phyloP scores from a whole-genome alignment of 352 stramenopile species.

The Phytophthora vignae region DNA sequence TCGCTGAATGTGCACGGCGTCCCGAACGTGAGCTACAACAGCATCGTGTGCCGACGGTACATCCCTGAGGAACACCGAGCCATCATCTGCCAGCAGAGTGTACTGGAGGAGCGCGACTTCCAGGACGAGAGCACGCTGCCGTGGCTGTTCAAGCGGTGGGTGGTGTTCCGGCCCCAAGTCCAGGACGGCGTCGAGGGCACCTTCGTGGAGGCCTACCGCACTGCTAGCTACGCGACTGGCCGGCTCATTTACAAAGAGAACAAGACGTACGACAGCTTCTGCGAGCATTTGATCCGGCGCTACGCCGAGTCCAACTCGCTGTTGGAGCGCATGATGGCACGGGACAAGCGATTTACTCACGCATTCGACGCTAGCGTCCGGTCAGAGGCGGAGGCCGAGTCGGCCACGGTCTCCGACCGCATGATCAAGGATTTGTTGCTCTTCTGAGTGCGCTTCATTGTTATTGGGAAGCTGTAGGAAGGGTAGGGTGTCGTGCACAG shows the following conservation, averaged over 20 bases:
- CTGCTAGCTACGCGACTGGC: slow-evolving; percentile 84
- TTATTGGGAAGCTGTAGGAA: slow-evolving; percentile 30
- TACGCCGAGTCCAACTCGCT: slow-evolving; percentile 88
- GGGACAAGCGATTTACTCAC: slow-evolving; percentile 76
- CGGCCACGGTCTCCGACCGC: slow-evolving; percentile 75
- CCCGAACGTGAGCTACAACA: slow-evolving; percentile 90
- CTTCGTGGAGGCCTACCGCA: slow-evolving; percentile 85
- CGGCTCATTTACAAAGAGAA: slow-evolving; percentile 90
- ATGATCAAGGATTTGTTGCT: slow-evolving; percentile 90
- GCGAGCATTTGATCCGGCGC: slow-evolving; percentile 86
- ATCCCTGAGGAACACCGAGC: slow-evolving; percentile 61
- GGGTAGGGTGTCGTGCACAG: slow-evolving; percentile 17
- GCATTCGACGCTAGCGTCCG: slow-evolving; percentile 48
- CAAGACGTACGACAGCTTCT: slow-evolving; percentile 92
- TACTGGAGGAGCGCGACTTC: slow-evolving; percentile 86
- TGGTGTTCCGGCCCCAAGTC: slow-evolving; percentile 80
- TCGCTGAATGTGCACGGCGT: slow-evolving; percentile 85
- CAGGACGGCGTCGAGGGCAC: slow-evolving; percentile 81
- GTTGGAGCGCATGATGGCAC: slow-evolving; percentile 86
- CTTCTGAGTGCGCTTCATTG: slow-evolving; percentile 54
- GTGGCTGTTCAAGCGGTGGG: slow-evolving; percentile 91
- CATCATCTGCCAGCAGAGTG: slow-evolving; percentile 88
- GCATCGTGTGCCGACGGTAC: slow-evolving; percentile 70
- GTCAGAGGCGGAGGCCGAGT: slow-evolving; percentile 55
- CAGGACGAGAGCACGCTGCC: slow-evolving; percentile 80